Evolutionary conservation across 257 asterid species (phyloP), one percentile per base, ranked within the genome.

Genomic region (Ligustrum vulgare): DNA sequence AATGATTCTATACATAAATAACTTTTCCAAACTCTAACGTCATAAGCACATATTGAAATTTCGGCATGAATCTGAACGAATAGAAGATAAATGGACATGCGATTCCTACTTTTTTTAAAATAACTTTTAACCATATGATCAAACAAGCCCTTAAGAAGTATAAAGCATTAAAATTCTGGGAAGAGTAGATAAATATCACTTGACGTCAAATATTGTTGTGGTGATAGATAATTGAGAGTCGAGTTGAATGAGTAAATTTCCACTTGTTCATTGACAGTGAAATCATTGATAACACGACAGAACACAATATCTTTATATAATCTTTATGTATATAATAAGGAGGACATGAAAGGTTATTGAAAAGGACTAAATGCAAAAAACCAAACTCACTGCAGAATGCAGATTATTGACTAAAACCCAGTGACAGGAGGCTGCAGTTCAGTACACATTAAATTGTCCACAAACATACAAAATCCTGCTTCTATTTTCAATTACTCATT

Each of bases 401-500:
- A 56, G 32, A 8, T 56, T 56, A 56, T 56, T 56, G 7, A 54
- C 63, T 16, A 54, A 20, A 8, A 51, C 3, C 62, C 28, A 22
- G 32, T 8, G 9, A 56, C 65, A 20, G 22, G 33, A 22, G 33
- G 8, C 13, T 58, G 66, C 32, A 58, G 15, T 58, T 23, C 5
- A 20, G 28, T 56, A 31, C 25, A 58, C 6, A 58, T 23, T 58
- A 58, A 58, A 58, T 22, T 33, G 6, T 31, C 64, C 32, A 20
- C 34, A 72, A 28, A 47, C 32, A 4, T 1, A 36, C n/a, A 49
- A 49, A 69, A n/a, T 12, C n/a, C 10, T 4, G 35, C 6, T 2
- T 4, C 22, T 76, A 18, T 18, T 33, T 54, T 37, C 37, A 13
- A 74, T 67, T 72, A 84, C 72, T 84, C 79, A 75, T 67, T 80